A percentile compares a stretch with the other conserved stretches of the same genome.
Evolutionary conservation across 257 asterid species (phyloP).

Genomic region (Scutellaria galericulata): DNA sequence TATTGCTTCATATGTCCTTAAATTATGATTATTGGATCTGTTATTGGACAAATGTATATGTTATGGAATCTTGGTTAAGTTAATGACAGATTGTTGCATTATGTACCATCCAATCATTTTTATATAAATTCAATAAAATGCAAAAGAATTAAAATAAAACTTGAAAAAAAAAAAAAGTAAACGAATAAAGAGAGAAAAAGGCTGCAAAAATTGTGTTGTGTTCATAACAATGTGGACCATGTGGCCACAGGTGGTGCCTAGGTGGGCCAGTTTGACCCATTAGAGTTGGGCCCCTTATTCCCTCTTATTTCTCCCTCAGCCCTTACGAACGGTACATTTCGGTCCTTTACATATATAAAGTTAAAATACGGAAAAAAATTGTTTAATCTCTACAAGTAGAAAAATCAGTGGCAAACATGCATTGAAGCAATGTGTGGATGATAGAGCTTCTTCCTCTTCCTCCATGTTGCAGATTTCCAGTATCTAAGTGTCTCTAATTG

Average conservation of each 20-base stretch:
- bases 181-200: too few species aligned
- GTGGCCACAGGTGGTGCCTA: not conserved
- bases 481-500: constrained; percentile 18
- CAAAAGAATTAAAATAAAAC: too few species aligned
- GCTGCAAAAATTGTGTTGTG: too few species aligned
- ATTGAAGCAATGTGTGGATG: constrained; percentile 46
- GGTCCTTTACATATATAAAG: not conserved
- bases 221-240: too few species aligned
- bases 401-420: constrained; percentile 51
- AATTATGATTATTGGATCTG: not conserved
- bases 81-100: not conserved
- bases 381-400: constrained; percentile 22
- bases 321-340: not conserved
- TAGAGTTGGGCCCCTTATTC: constrained; percentile 17
- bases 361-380: not conserved
- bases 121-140: not conserved
- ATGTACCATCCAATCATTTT: not conserved
- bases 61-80: not conserved
- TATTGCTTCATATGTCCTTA: constrained; percentile 13
- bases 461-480: constrained; percentile 34
- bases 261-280: constrained; percentile 16
- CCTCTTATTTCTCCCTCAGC: not conserved
- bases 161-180: too few species aligned
- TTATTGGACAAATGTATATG: not conserved
- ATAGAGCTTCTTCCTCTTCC: constrained; percentile 41